Evolutionary conservation across 495 filamentous ascomycete species (phyloP), one percentile per base, ranked within the genome.

Genomic region (Aspergillus wentii): DNA sequence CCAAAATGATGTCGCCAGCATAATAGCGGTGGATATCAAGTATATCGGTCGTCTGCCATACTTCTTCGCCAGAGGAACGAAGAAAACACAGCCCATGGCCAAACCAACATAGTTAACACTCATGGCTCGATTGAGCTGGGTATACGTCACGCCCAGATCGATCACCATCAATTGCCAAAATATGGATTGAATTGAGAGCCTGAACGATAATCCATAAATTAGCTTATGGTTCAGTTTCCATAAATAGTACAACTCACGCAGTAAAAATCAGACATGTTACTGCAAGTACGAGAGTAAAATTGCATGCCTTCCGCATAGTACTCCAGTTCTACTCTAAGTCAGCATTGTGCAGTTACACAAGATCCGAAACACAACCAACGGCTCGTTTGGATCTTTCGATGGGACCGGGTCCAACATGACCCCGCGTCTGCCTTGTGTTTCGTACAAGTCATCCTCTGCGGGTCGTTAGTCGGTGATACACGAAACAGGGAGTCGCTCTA

Each of bases 161-260:
- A 54, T 19, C 1, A 53, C 48, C 59, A 65, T 66, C 32, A 56
- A 40, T 21, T 63, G 59, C 59, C 59, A 66, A 33, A 66, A 63
- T 9, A 63, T 54, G 0, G 40, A 4, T 28, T 66, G 59, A 2
- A 59, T 54, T 0, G 51, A 54, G 17, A 65, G 40, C 8, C 61
- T 65, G 18, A 16, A 14, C n/a, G 41, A 23, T 9, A 17, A 33
- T 8, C n/a, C n/a, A n/a, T n/a, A n/a, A n/a, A n/a, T n/a, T n/a
- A n/a, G n/a, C n/a, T 17, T 26, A 8, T 19, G 4, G 19, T 5
- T 23, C 11, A 18, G 29, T 41, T 5, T 41, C 5, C 2, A 22
- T 6, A 8, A 16, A 4, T 5, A 18, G n/a, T 1, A 13, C 10
- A 4, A 27, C 56, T 41, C 25, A 65, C 61, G 55, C 52, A 5